Evolutionary conservation across 2,329 filamentous ascomycete genomes (phyloP).

Genomic region (Alternaria longipes): DNA sequence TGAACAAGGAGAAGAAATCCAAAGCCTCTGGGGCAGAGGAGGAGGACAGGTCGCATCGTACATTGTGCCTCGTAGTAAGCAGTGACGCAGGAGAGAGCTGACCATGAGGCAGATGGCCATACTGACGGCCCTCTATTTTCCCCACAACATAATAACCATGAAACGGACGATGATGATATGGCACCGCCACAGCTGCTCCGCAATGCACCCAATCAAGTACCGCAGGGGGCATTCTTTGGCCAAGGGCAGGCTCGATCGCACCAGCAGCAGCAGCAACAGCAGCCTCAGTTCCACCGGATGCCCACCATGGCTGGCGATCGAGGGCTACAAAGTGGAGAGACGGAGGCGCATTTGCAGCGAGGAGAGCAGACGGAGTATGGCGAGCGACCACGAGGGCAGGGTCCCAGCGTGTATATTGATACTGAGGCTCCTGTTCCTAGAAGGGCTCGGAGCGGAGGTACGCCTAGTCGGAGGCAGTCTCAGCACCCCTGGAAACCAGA

Average conservation of each 20-base stretch:
- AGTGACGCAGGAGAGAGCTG: not conserved
- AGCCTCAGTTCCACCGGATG: not conserved
- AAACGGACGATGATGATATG: not conserved
- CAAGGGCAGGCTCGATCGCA: not conserved
- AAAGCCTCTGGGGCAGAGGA: not conserved
- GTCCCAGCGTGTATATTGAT: not conserved
- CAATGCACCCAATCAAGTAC: not conserved
- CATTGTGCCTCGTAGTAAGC: not conserved
- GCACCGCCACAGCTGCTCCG: not conserved
- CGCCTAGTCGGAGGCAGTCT: not conserved
- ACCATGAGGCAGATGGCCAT: not conserved
- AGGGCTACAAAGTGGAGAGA: not conserved
- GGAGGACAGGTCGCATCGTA: not conserved
- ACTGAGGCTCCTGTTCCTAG: not conserved
- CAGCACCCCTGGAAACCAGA: slow-evolving; percentile 1
- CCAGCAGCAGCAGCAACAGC: not conserved
- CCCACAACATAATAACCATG: not conserved
- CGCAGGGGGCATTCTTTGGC: no score
- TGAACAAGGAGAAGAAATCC: not conserved
- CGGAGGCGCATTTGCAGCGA: not conserved
- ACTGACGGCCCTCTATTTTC: not conserved
- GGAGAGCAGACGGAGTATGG: not conserved
- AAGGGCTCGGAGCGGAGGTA: not conserved
- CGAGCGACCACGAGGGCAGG: not conserved
- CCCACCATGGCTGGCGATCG: not conserved